Base-by-base conservation (phyloP, 495 filamentous ascomycete species). In the Penicillium angulare region DNA sequence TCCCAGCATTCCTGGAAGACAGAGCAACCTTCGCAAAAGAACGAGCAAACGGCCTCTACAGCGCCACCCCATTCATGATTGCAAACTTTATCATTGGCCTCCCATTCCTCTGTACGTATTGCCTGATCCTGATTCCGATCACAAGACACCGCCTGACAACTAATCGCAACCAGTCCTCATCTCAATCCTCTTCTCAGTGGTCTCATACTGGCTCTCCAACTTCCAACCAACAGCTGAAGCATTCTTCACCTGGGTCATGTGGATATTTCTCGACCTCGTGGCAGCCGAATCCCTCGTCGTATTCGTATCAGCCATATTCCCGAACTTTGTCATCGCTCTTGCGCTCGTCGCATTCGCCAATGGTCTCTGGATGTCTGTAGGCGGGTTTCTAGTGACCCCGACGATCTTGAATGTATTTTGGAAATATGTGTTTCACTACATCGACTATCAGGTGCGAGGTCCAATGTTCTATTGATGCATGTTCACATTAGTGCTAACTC, bases 321-420 rank as follows among this genome's bases (percentile, higher is more conserved):
- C 88, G 3, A 85, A 80, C 52, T 92, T 93, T 53, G 89, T 93
- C 33, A 77, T 90, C 43, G 69, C 86, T 1, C 78, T 93, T 3
- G 88, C 89, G 0, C 67, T 89, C 0, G 84, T 86, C 0, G 88
- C 89, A 0, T 92, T 92, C 47, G 85, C 86, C 7, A 93, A 93
- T 60, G 89, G 89, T 0, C 75, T 92, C 8, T 93, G 89, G 88
- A 93, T 93, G 89, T 80, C 79, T 53, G 86, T 90, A 5, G 79
- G 83, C 36, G 89, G 89, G 5, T 93, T 93, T 74, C 73, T 92
- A 60, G 87, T 91, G n/a, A 72, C 75, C 10, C 81, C 82, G 12
- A 79, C 69, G 0, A 77, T 85, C 7, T 68, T 93, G 36, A 93
- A 93, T 61, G 80, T 81, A 8, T 93, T 93, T 51, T 93, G 86